Evolutionary conservation across 164 flowering plant genomes (phyloP), one percentile per base, ranked within the genome.

Genomic region (Litsea cubeba): DNA sequence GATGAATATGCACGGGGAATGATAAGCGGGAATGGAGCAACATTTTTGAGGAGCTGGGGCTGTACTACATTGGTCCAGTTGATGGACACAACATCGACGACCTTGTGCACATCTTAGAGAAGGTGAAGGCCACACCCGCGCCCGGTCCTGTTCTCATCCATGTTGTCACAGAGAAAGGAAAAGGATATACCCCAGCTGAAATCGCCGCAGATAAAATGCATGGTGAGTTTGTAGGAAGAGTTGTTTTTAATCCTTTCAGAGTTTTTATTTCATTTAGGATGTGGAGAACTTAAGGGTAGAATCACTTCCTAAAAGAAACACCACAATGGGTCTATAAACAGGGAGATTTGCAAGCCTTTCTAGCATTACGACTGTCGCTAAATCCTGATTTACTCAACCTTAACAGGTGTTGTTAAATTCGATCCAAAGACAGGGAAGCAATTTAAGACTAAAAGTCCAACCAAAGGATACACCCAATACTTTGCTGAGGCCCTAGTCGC

Each of bases 111-210:
- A 78, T 87, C 12, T 71, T 87, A 8, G 73, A 83, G 71, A 75
- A 83, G 70, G 80, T 85, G 5, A 84, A 79, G 79, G 71, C 81
- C 30, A 71, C 78, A 76, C 85, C 85, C 2, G 79, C 85, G 4
- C 76, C 86, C 2, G 88, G 90, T 12, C 85, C 88, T 1, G 88
- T 87, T 23, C 79, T 85, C 7, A 76, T 87, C 28, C 90, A 87
- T 54, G 71, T 85, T 3, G 63, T 83, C 26, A 85, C 90, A 0
- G 86, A 87, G 78, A 85, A 87, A 76, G 90, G 90, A 54, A 84
- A 83, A 73, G 88, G 90, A 12, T 85, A 87, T 54, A 74, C 90
- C 50, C 86, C 85, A 0, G 88, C 90, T 2, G 84, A 87, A 75
- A 63, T 40, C 1, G 84, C 88, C 0, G 74, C 87, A 0, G 88